Conservation (phyloP, 306 rosid genomes). For the Crotalaria pallida region DNA sequence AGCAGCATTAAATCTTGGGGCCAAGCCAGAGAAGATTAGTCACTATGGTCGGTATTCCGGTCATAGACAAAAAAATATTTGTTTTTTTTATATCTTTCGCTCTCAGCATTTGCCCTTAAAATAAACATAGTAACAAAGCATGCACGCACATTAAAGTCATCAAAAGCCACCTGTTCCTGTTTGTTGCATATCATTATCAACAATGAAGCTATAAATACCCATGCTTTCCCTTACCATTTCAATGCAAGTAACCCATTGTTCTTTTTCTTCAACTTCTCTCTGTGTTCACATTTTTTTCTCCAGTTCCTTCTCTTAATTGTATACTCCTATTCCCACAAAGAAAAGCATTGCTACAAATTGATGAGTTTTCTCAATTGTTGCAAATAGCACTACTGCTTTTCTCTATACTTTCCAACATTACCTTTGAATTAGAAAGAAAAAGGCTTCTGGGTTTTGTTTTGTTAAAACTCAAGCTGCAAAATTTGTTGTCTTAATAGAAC, state of each 20-base stretch:
- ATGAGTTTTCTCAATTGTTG: neutral
- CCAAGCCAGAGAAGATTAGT: too few relatives aligned
- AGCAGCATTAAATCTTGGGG: too few relatives aligned
- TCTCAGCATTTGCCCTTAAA: too few relatives aligned
- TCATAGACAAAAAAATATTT: too few relatives aligned
- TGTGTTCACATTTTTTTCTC: neutral
- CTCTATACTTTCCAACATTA: neutral
- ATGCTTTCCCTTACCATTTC: neutral
- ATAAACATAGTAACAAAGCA: neutral
- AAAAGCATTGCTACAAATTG: neutral
- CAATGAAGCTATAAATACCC: neutral
- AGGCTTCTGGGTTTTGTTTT: constrained; percentile 8
- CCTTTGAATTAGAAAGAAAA: neutral
- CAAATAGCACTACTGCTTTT: neutral
- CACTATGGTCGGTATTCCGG: too few relatives aligned
- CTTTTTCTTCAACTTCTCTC: neutral
- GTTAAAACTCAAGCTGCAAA: neutral
- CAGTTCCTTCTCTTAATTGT: neutral
- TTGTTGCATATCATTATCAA: neutral
- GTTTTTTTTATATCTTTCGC: too few relatives aligned
- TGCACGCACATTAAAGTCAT: neutral
- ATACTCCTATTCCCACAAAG: neutral
- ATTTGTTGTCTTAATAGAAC: neutral
- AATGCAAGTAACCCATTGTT: neutral
- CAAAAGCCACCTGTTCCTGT: neutral